Conservation (phyloP, 2,329 filamentous ascomycete genomes). For the Sclerotinia borealis region DNA sequence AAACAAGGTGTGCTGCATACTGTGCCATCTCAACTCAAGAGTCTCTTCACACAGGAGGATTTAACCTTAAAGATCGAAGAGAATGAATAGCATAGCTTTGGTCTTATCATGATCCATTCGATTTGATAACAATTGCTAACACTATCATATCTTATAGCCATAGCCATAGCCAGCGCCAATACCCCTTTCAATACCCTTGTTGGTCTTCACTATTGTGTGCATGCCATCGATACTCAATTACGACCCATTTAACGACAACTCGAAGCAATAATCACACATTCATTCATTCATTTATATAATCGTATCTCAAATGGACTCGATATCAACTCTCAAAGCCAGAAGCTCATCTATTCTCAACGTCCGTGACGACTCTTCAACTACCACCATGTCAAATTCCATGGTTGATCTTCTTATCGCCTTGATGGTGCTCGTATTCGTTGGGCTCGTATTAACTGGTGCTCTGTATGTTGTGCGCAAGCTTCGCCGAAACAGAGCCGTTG, state of each 20-base stretch:
- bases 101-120: background rate
- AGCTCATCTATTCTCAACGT: constrained; percentile 40
- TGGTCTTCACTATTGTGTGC: background rate
- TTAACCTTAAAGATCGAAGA: background rate
- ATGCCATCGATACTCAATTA: constrained; percentile 6
- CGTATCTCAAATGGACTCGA: constrained; percentile 21
- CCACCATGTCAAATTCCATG: constrained; percentile 51
- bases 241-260: constrained; percentile 1
- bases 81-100: background rate
- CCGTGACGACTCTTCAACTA: constrained; percentile 39
- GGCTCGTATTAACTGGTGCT: constrained; percentile 58
- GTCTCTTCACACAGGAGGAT: background rate
- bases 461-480: constrained; percentile 70
- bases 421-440: constrained; percentile 69
- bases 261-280: background rate
- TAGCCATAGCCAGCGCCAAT: constrained; percentile 4
- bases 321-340: constrained; percentile 31
- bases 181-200: constrained; percentile 1
- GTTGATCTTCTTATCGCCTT: constrained; percentile 75
- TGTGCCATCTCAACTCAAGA: background rate
- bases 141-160: background rate
- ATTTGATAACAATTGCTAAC: background rate
- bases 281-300: constrained; percentile 5
- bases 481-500: constrained; percentile 41
- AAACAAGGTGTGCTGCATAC: background rate